Evolutionary conservation across 306 rosid genomes (phyloP), one percentile per base, ranked within the genome.

Genomic region (Castanea mollissima): DNA sequence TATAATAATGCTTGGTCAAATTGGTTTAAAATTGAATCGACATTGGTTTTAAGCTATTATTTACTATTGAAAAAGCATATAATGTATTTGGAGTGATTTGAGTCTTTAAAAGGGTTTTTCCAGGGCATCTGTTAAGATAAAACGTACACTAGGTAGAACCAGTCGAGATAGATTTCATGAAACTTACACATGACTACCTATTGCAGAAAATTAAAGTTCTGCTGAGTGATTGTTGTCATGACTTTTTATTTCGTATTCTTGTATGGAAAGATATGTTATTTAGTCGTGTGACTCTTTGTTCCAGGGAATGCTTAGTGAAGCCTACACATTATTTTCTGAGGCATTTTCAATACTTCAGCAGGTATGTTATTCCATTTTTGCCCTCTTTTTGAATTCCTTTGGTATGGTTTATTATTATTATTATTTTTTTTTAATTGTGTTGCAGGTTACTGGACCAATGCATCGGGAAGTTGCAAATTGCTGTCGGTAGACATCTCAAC

Each of bases 251-350:
- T n/a, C 1, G 8, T 64, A 38, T 6, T 64, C 71, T 16, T 21
- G 67, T 4, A 23, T 21, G 67, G 32, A 58, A 58, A 21, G 31
- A 23, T 60, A 16, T 55, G 77, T 21, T 11, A 51, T 59, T 80
- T 44, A 56, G 49, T n/a, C 68, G 51, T 60, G 55, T 16, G 46
- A 10, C 52, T 84, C 62, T 77, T 64, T 87, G 51, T 71, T 83
- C 81, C 89, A 96, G 99, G 99, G 99, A 79, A 89, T 90, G 99
- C 94, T 96, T 82, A 93, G 94, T 73, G 99, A 96, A 87, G 99
- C 98, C 52, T 91, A 93, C 83, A 87, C 99, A 54, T 85, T 93
- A 82, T 96, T 96, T 86, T 86, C 98, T 0, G 99, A 96, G 87
- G 99, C 99, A 29, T 93, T 96, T 84, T 91, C 99, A 5, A 93